Base-by-base conservation (phyloP, 768 basidiomycete genomes). In the Rhizopogon sp. region DNA sequence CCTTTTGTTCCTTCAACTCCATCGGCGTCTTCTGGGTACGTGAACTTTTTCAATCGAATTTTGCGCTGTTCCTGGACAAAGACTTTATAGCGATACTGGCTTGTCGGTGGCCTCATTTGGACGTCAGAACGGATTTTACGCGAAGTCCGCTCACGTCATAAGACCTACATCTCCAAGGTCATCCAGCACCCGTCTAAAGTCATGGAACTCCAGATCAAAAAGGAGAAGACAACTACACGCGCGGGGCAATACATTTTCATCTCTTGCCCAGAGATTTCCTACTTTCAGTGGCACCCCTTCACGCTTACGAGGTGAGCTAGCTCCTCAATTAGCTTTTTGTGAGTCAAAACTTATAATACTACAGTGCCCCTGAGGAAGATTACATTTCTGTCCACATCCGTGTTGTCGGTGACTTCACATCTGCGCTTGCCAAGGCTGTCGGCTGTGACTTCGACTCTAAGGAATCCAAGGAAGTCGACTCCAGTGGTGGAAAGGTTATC, bases 221-320 rank as follows among this genome's bases (percentile, higher is more conserved):
- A 97, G 73, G 95, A 97, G 66, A 89, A 87, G 73, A 92, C 84
- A 0, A 85, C 76, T 1, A 84, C 82, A 29, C 80, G 86, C 10
- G 92, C 93, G 1, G 93, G 93, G 17, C 91, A 96, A 69, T 98
- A 97, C 71, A 90, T 98, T 68, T 94, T 96, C 77, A 70, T 97
- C 47, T 86, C 77, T 60, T 93, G 91, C 73, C 95, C 94, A 8
- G 90, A 93, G 70, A 77, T 98, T 44, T 92, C 88, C 17, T 96
- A 93, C 75, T 95, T 88, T 79, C 93, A 97, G 68, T 98, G 93
- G 90, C 95, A 98, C 66, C 93, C 94, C 8, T 97, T 97, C 79
- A 96, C 94, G 14, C 81, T 97, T 57, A 96, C 93, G 35, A 88
- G 85, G 85, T 84, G 51, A 17, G 72, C 69, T 17, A 22, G 4